Conservation (phyloP, 2,329 filamentous ascomycete species). For the Pseudocercospora fijiensis region DNA sequence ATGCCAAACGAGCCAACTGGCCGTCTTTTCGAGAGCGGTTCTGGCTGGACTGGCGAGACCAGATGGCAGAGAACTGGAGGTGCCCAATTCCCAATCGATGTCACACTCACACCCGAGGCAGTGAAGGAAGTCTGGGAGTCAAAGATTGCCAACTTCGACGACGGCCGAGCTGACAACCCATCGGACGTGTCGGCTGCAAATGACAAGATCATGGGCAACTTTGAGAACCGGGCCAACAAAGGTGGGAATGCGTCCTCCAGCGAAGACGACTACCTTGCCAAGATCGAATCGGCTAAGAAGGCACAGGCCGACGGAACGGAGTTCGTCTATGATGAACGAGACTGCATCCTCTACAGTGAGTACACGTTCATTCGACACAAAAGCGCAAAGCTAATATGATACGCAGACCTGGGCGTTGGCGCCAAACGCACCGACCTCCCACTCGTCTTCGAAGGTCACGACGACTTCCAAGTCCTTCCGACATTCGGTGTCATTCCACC, state of each 20-base stretch:
- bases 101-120: slow-evolving; percentile 78
- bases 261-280: slow-evolving; percentile 56
- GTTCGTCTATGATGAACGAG: slow-evolving; percentile 80
- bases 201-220: slow-evolving; percentile 79
- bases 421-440: slow-evolving; percentile 86
- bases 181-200: slow-evolving; percentile 73
- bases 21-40: slow-evolving; percentile 89
- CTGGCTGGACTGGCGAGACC: slow-evolving; percentile 87
- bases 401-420: slow-evolving; percentile 73
- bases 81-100: slow-evolving; percentile 85
- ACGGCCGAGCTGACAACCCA: slow-evolving; percentile 83
- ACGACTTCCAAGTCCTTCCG: slow-evolving; percentile 89
- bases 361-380: background rate
- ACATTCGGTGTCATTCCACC: slow-evolving; percentile 97
- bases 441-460: slow-evolving; percentile 84
- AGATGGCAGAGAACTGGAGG: slow-evolving; percentile 93
- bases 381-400: slow-evolving; percentile 26
- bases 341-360: slow-evolving; percentile 82
- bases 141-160: slow-evolving; percentile 81
- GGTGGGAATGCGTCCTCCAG: slow-evolving; percentile 33
- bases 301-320: slow-evolving; percentile 69
- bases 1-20: slow-evolving; percentile 77
- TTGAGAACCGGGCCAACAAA: slow-evolving; percentile 76
- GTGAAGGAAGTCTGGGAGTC: slow-evolving; percentile 69
- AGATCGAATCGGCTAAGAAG: slow-evolving; percentile 74